phyloP scores from a whole-genome alignment of 108 stramenopile species.

The Aurantiochytrium sp. region DNA sequence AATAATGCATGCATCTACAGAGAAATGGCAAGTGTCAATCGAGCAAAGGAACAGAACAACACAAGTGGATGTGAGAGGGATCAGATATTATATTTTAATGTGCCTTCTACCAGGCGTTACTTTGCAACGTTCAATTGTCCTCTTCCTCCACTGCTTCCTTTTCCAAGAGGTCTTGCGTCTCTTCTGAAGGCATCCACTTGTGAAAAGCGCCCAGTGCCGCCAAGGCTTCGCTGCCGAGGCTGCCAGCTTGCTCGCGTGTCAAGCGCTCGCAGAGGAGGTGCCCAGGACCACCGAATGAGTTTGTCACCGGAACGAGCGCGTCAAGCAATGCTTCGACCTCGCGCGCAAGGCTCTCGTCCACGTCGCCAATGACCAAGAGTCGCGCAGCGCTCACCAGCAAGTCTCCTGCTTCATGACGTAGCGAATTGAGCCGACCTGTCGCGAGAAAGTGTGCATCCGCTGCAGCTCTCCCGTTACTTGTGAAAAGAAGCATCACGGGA shows the following conservation, averaged over 20 bases:
- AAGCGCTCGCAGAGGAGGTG: background rate
- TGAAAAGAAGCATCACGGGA: background rate
- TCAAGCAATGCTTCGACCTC: background rate
- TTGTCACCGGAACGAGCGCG: background rate
- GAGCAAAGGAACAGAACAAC: too few relatives aligned
- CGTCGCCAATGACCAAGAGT: background rate
- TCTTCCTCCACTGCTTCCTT: too few relatives aligned
- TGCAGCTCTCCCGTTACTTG: background rate
- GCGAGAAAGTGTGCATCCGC: background rate
- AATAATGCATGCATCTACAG: too few relatives aligned
- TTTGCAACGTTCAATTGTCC: too few relatives aligned
- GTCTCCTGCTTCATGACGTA: background rate
- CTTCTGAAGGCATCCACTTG: background rate
- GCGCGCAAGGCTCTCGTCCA: background rate
- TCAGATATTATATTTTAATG: too few relatives aligned
- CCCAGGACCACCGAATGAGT: background rate
- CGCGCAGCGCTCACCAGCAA: background rate
- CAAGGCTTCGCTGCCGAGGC: background rate
- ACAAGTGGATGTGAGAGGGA: too few relatives aligned
- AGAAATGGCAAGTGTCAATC: too few relatives aligned
- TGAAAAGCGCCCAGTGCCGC: background rate
- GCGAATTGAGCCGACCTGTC: background rate
- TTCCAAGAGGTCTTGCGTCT: background rate
- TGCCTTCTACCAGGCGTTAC: too few relatives aligned
- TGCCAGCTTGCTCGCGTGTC: background rate